Base-by-base conservation (phyloP, 352 stramenopile genomes). In the Phytophthora lateralis region DNA sequence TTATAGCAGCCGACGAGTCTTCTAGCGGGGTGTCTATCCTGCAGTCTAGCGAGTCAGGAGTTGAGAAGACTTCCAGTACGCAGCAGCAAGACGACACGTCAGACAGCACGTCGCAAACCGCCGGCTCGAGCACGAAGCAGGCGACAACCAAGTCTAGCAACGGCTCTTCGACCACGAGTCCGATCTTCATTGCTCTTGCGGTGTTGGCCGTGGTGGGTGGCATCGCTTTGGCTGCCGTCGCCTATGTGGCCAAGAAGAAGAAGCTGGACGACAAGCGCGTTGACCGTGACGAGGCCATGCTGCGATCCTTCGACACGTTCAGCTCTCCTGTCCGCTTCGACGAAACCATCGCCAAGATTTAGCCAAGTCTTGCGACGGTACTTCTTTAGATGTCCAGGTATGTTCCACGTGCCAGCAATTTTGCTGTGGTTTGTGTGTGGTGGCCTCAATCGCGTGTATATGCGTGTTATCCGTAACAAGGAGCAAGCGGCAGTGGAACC, bases 261-360 rank as follows among this genome's bases (percentile, higher is more conserved):
- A 70, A 67, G 60, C 21, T 76, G 11, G 39, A 64, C 20, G 55
- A 76, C 20, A 72, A 76, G 55, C 49, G 46, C 7, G 50, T 64
- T 14, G 68, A 71, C 37, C 63, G 45, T 7, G 59, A 73, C 38
- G 54, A 59, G 12, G 60, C 59, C 21, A 51, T 69, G 38, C 53
- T 47, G 15, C 58, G 50, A 24, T 66, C 68, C 10, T 76, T 76
- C 20, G 68, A 73, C 46, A 70, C 49, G 12, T 64, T 60, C 38
- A 69, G 55, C 47, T 73, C 68, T 3, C 68, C 68, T 4, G 35
- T 76, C 20, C 42, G 54, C 26, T 61, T 75, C 34, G 54, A 66
- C 18, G 49, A 63, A 34, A 70, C 57, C 45, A 78, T 78, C 37
- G 70, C 70, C 44, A 60, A 66, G 53, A 69, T 78, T 34, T 78